A percentile compares a stretch with the other conserved stretches of the same genome.
phyloP scores from a whole-genome alignment of 2,329 filamentous ascomycete genomes.

The Blastomyces gilchristii region DNA sequence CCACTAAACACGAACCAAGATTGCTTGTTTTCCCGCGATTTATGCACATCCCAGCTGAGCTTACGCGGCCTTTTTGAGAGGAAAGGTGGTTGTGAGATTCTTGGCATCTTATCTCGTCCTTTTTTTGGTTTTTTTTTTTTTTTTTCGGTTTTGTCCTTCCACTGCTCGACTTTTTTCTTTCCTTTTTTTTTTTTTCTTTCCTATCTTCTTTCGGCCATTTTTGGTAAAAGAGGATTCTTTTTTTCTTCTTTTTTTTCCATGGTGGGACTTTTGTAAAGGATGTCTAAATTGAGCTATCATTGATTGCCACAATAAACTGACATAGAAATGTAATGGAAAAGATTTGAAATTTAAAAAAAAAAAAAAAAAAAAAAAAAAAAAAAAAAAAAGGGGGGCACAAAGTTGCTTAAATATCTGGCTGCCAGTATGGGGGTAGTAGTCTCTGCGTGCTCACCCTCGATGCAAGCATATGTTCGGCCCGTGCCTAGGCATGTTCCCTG shows the following conservation, averaged over 20 bases:
- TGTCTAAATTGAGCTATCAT: not conserved
- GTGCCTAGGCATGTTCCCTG: not conserved
- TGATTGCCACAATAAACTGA: not conserved
- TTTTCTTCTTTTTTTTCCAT: too few species aligned
- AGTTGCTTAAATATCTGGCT: too few species aligned
- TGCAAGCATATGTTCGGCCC: not conserved
- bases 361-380: not conserved
- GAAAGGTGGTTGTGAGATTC: not conserved
- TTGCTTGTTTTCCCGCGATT: constrained; percentile 5
- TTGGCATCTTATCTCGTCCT: not conserved
- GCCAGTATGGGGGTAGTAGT: too few species aligned
- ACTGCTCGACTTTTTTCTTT: not conserved
- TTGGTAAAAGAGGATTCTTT: not conserved
- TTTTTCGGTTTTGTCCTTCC: not conserved
- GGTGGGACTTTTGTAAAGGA: too few species aligned
- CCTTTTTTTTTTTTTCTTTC: not conserved
- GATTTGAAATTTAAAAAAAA: not conserved
- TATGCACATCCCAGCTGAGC: not conserved
- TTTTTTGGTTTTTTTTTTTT: not conserved
- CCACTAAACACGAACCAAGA: not conserved
- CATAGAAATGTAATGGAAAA: not conserved
- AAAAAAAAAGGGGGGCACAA: not conserved
- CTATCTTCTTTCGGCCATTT: not conserved
- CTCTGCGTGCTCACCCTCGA: too few species aligned
- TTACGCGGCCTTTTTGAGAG: not conserved